phyloP scores from a whole-genome alignment of 495 filamentous ascomycete genomes.

The Annulohypoxylon maeteangense region DNA sequence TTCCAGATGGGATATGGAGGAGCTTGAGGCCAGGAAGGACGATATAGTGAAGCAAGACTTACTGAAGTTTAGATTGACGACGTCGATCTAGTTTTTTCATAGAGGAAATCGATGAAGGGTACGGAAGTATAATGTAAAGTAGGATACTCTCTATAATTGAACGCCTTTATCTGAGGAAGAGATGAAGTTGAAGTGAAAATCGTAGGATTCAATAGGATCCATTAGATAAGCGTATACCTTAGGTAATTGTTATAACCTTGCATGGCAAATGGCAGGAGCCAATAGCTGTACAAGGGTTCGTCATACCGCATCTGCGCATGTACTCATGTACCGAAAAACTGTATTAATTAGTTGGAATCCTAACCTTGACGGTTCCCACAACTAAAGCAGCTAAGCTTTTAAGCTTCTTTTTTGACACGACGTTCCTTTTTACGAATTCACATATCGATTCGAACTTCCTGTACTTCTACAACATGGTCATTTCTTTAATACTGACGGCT shows the following conservation, averaged over 20 bases:
- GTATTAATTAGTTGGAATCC: not conserved
- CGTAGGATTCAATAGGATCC: not conserved
- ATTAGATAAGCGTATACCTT: not conserved
- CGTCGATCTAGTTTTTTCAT: not conserved
- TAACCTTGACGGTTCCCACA: constrained; percentile 15
- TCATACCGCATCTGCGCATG: constrained; percentile 9
- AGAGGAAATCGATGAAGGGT: too few relatives aligned
- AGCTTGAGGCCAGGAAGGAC: constrained; percentile 57
- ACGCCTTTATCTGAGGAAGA: not conserved
- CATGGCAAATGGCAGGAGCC: not conserved
- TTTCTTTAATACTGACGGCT: constrained; percentile 12
- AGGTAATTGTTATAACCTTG: not conserved
- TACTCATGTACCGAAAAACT: not conserved
- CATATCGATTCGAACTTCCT: constrained; percentile 5
- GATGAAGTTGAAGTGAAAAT: not conserved
- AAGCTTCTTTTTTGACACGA: constrained; percentile 1
- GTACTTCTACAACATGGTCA: constrained; percentile 3
- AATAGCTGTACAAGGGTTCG: constrained; percentile 6
- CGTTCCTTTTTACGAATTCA: constrained; percentile 20
- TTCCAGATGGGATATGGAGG: constrained; percentile 59
- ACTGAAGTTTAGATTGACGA: constrained; percentile 58
- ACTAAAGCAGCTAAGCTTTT: constrained; percentile 1
- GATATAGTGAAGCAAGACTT: constrained; percentile 56
- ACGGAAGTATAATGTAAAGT: not conserved
- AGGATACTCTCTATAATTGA: not conserved